Conservation (phyloP, 768 basidiomycete species). For the Collybia mongolica region DNA sequence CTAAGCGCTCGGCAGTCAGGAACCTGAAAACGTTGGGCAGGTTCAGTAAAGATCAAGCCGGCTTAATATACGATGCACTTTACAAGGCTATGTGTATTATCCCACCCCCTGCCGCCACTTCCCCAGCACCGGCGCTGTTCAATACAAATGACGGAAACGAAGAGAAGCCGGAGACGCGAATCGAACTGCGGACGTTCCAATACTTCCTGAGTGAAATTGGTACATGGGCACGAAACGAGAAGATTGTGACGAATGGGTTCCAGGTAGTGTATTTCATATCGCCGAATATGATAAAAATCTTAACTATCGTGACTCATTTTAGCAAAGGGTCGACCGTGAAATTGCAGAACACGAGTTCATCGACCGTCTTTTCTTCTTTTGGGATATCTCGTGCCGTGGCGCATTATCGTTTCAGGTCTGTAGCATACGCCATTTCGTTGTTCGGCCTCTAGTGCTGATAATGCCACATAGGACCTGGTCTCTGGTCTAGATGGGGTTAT, state of each 20-base stretch:
- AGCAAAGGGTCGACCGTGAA: conserved; percentile 86
- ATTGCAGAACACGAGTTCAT: conserved; percentile 97
- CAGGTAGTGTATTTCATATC: conserved; percentile 46
- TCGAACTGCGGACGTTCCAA: conserved; percentile 82
- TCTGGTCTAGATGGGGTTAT: conserved; percentile 88
- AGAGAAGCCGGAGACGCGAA: conserved; percentile 86
- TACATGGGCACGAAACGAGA: conserved; percentile 95
- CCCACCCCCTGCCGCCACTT: conserved; percentile 58
- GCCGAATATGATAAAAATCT: not conserved
- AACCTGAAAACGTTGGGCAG: conserved; percentile 78
- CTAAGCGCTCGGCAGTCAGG: conserved; percentile 87
- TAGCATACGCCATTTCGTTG: not conserved
- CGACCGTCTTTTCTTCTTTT: conserved; percentile 90
- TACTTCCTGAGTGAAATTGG: conserved; percentile 89
- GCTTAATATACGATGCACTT: conserved; percentile 88
- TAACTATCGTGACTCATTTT: conserved; percentile 5
- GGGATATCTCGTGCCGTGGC: conserved; percentile 82
- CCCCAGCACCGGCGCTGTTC: conserved; percentile 51
- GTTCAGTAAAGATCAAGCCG: conserved; percentile 85
- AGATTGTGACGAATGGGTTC: conserved; percentile 89
- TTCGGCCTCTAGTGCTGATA: conserved; percentile 1
- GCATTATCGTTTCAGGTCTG: conserved; percentile 88
- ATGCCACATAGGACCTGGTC: conserved; percentile 70
- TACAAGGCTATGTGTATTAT: conserved; percentile 82
- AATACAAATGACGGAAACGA: conserved; percentile 59